Base-by-base conservation (phyloP, 1,284 basidiomycete species). In the Ceratobasidium papillatum region DNA sequence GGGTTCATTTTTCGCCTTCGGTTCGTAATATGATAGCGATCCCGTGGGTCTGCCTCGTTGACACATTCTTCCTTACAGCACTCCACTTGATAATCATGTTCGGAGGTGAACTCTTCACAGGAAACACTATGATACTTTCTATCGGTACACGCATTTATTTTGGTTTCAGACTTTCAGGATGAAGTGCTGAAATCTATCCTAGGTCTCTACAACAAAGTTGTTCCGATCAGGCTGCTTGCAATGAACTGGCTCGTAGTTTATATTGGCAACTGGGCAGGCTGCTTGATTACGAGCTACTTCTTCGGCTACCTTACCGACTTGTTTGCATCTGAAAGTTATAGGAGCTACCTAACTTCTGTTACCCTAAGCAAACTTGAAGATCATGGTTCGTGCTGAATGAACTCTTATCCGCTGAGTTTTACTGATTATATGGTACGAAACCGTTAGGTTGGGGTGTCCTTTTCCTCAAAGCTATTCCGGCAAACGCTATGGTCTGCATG, bases 51-150 rank as follows among this genome's bases (percentile, higher is more conserved):
- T 65, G 22, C 30, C 45, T 43, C 34, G n/a, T 54, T 76, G 74
- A 63, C 61, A 75, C 43, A 25, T 68, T 51, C n/a, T 47, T 11
- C 27, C 3, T 38, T 25, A 5, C 73, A 51, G 78, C 75, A 2
- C 47, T 77, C 14, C 76, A 76, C 68, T 38, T 72, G 17, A 49
- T 72, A 22, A 30, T 66, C 47, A 76, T 72, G 27, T 77, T 77
- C 45, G 78, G 78, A 43, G 78, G 78, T 19, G 78, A 78, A 74
- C 61, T 78, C 1, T 77, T 78, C 25, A 78, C 78, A 22, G 78
- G 78, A 19, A 78, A 76, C 47, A 77, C 77, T 17, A 76, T 78
- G 77, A 77, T 78, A 34, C 47, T 78, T 27, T 32, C 65, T 41
- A 75, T 78, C 59, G 78, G 78, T 73, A 56, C 32, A 59, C 73